Evolutionary conservation across 805 yeast species (phyloP).

Genomic region (Brettanomyces bruxellensis): DNA sequence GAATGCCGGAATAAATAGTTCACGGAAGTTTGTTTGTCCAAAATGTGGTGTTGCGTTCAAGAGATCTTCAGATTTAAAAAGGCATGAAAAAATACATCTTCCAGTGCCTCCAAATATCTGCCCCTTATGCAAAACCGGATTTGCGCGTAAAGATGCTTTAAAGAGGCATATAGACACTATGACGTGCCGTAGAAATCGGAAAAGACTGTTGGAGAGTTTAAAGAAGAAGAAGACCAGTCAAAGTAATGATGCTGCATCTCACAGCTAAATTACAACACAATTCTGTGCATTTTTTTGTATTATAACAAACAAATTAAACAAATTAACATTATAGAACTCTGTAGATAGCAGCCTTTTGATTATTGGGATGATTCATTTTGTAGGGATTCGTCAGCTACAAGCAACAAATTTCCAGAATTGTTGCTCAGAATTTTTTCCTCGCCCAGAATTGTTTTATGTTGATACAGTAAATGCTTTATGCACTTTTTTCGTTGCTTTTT

Average conservation of each 20-base stretch:
- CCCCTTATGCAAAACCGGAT: constrained; percentile 69
- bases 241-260: background rate
- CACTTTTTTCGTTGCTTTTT: no score
- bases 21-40: constrained; percentile 33
- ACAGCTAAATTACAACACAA: background rate
- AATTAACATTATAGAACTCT: background rate
- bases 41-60: constrained; percentile 58
- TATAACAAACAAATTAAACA: background rate
- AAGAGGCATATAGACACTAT: constrained; percentile 68
- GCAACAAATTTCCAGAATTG: no score
- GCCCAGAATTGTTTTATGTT: no score
- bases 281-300: background rate
- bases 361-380: no score
- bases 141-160: constrained; percentile 76
- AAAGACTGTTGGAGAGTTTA: constrained; percentile 28
- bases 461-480: no score
- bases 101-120: constrained; percentile 69
- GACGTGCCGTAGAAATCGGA: constrained; percentile 67
- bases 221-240: constrained; percentile 4
- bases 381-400: no score
- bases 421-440: no score
- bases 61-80: constrained; percentile 58
- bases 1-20: background rate
- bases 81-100: constrained; percentile 71
- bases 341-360: no score